Evolutionary conservation across 306 rosid genomes (phyloP).

Genomic region (Styphnolobium japonicum): DNA sequence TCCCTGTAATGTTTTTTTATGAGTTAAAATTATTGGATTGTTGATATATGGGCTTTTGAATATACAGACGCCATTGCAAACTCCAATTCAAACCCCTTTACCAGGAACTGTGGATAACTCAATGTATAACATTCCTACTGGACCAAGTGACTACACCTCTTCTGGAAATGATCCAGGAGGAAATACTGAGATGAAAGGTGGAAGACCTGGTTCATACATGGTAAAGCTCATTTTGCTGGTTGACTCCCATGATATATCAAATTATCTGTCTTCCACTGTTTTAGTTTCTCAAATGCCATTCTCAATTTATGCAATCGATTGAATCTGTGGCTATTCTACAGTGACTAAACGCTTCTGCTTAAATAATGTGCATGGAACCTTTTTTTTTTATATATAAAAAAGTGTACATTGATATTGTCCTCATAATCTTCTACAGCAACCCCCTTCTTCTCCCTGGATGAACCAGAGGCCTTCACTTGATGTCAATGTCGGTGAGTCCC

Average conservation of each 20-base stretch:
- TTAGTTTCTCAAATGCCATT: neutral
- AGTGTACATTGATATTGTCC: constrained; percentile 13
- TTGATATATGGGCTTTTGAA: constrained; percentile 30
- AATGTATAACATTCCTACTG: constrained; percentile 82
- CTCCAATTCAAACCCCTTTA: constrained; percentile 91
- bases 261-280: neutral
- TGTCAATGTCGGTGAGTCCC: constrained; percentile 90
- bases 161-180: constrained; percentile 71
- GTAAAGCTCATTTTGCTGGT: constrained; percentile 39
- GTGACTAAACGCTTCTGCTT: neutral
- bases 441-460: constrained; percentile 96
- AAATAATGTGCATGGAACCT: neutral
- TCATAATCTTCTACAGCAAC: constrained; percentile 61
- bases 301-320: neutral
- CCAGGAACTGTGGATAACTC: constrained; percentile 73
- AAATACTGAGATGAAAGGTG: constrained; percentile 65
- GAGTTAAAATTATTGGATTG: neutral
- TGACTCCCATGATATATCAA: neutral
- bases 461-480: constrained; percentile 86
- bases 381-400: neutral
- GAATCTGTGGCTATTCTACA: neutral
- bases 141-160: constrained; percentile 72
- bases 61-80: constrained; percentile 80
- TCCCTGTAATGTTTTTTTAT: neutral
- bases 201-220: constrained; percentile 74